Base-by-base conservation (phyloP, 768 basidiomycete species). In the Clathrus columnatus region DNA sequence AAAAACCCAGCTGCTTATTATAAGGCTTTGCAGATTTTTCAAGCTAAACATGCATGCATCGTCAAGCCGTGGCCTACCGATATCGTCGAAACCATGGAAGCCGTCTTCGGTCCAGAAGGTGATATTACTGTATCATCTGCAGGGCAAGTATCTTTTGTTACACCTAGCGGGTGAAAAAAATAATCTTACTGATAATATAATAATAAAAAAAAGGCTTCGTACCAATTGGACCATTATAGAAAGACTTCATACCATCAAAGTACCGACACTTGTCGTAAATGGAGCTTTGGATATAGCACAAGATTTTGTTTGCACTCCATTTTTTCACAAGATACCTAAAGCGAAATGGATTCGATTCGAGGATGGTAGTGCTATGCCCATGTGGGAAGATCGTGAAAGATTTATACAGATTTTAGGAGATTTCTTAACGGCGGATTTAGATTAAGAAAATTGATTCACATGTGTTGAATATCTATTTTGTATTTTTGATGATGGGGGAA, bases 231-330 rank as follows among this genome's bases (percentile, higher is more conserved):
- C 23, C 27, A 27, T 50, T 27, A 50, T 49, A 20, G 49, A 50
- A 16, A 47, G 55, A 24, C n/a, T 56, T 17, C 55, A 56, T 32
- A 27, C 7, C n/a, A 41, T 56, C 23, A 23, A 24, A 47, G 46
- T 30, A 26, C 45, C 46, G 18, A 55, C 54, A 24, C 57, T 58
- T 21, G 54, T 58, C 21, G 48, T 47, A 21, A 55, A 58, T 47
- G 54, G 57, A 36, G 24, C 5, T 20, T 26, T 49, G 20, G 57
- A 58, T 42, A 32, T 29, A 16, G 54, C 52, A 18, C 27, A 47
- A 29, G 53, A 54, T 26, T n/a, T 16, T 23, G 54, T 55, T n/a
- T 18, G 36, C 23, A 11, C 16, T 24, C 57, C 53, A 5, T 55
- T 48, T 27, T 32, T 50, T 42, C 32, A 58, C 18, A 36, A 32